Conservation (phyloP, 2,329 filamentous ascomycete genomes). For the Colletotrichum sp. region DNA sequence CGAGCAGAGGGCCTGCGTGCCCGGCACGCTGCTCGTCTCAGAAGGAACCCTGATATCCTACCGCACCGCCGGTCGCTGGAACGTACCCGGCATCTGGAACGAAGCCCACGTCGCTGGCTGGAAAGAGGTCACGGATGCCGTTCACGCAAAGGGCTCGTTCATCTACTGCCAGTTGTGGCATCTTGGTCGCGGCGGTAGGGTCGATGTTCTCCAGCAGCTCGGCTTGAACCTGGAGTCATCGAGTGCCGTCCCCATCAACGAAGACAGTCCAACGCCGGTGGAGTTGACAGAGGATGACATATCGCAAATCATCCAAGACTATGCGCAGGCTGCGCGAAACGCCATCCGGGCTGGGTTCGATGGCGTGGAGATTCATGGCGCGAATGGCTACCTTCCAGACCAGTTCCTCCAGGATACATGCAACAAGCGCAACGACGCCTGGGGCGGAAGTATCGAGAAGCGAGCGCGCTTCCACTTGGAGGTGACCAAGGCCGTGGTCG, state of each 20-base stretch:
- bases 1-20: constrained; percentile 35
- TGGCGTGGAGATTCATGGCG: constrained; percentile 65
- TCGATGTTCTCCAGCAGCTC: constrained; percentile 37
- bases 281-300: constrained; percentile 73
- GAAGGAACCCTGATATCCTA: constrained; percentile 61
- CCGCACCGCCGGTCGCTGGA: constrained; percentile 47
- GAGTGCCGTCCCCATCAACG: constrained; percentile 46
- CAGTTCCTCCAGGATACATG: constrained; percentile 62
- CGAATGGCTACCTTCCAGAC: constrained; percentile 68
- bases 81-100: constrained; percentile 64
- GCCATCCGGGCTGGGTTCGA: constrained; percentile 72
- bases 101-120: constrained; percentile 63
- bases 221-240: constrained; percentile 54
- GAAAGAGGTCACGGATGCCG: constrained; percentile 64
- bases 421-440: constrained; percentile 58
- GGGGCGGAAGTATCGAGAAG: constrained; percentile 60
- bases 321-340: constrained; percentile 57
- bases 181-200: constrained; percentile 58
- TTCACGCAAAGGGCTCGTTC: constrained; percentile 66
- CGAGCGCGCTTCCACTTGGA: constrained; percentile 56
- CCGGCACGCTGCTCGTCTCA: constrained; percentile 56
- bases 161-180: constrained; percentile 72
- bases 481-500: constrained; percentile 45
- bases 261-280: constrained; percentile 58
- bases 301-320: constrained; percentile 64